phyloP scores from a whole-genome alignment of 169 alveolate genomes.

The Cryptosporidium bovis region DNA sequence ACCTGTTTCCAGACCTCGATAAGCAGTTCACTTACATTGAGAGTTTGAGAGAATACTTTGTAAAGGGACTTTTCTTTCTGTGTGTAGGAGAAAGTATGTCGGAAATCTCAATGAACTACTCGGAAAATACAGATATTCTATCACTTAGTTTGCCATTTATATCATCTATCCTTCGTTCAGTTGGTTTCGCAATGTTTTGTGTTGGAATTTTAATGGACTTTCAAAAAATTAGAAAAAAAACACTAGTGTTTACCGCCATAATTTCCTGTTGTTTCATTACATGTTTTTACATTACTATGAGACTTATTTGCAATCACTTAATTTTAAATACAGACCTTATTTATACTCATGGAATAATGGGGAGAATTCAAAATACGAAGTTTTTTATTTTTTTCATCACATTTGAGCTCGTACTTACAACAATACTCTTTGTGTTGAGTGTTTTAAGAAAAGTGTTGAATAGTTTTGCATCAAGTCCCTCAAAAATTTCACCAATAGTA shows the following conservation, averaged over 20 bases:
- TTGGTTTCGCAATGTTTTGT: neutral
- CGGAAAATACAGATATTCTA: neutral
- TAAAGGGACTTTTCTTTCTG: conserved; percentile 8
- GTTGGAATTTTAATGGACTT: conserved; percentile 14
- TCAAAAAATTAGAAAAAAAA: neutral
- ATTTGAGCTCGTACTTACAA: conserved; percentile 19
- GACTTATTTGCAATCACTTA: neutral
- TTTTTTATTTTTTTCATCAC: conserved; percentile 3
- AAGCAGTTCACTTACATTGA: conserved; percentile 24
- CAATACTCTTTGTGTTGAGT: conserved; percentile 3
- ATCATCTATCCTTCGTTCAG: conserved; percentile 42
- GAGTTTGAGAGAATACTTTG: conserved; percentile 1
- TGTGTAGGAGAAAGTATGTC: conserved; percentile 41
- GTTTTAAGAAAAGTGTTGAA: conserved; percentile 8
- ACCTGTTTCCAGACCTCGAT: conserved; percentile 49
- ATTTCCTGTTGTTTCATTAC: neutral
- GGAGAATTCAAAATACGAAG: neutral
- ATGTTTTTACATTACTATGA: neutral
- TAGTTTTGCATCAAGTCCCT: conserved; percentile 32
- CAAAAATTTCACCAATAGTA: conserved; percentile 41
- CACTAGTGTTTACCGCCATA: conserved; percentile 1
- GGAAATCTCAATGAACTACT: conserved; percentile 36
- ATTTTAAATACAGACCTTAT: neutral
- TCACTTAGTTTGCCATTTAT: conserved; percentile 11
- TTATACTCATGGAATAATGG: neutral